phyloP scores from a whole-genome alignment of 768 basidiomycete species.

The Hysterangium stoloniferum region DNA sequence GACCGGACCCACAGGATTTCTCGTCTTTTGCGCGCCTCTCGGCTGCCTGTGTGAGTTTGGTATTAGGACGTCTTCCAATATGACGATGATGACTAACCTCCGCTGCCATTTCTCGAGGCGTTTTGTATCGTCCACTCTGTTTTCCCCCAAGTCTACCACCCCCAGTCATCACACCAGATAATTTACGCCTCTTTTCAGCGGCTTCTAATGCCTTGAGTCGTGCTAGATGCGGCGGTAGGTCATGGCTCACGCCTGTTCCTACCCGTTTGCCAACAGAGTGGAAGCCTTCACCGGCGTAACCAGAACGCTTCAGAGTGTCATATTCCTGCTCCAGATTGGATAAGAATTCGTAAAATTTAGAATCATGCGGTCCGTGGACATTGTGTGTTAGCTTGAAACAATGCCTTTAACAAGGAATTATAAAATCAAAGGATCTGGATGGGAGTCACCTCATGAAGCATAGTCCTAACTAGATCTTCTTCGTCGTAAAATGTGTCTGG shows the following conservation, averaged over 20 bases:
- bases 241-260: conserved; percentile 59
- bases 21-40: conserved; percentile 71
- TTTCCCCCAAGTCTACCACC: conserved; percentile 56
- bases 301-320: conserved; percentile 65
- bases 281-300: conserved; percentile 91
- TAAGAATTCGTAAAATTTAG: conserved; percentile 70
- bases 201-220: conserved; percentile 65
- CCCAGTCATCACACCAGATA: conserved; percentile 37
- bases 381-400: conserved; percentile 71
- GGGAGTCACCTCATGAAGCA: conserved; percentile 77
- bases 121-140: conserved; percentile 33
- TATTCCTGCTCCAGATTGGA: conserved; percentile 77
- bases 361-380: conserved; percentile 85
- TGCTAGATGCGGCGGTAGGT: conserved; percentile 59
- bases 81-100: conserved; percentile 35
- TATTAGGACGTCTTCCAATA: not conserved
- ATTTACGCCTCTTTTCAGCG: conserved; percentile 62
- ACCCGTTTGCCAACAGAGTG: conserved; percentile 64
- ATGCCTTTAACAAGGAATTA: not conserved
- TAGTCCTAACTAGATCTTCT: conserved; percentile 68
- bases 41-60: conserved; percentile 57
- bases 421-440: not conserved
- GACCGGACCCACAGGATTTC: conserved; percentile 54
- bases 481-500: conserved; percentile 68
- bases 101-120: conserved; percentile 66